Conservation (phyloP, 1,284 basidiomycete species). For the Tilletia caries region DNA sequence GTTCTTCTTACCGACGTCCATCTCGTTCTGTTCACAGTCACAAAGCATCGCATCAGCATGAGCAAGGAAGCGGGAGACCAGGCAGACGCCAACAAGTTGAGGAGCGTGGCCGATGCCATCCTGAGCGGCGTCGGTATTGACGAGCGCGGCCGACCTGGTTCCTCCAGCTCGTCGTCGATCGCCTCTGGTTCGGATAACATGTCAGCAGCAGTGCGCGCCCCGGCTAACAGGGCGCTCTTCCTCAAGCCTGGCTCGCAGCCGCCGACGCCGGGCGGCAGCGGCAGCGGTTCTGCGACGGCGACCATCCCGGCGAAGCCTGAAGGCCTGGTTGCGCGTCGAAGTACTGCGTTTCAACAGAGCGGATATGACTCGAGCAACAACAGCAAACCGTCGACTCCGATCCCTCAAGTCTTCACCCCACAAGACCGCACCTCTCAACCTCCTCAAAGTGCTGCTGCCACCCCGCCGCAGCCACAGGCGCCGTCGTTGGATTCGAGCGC, state of each 20-base stretch:
- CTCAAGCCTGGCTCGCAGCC: slow-evolving; percentile 7
- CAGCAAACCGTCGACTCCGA: neutral
- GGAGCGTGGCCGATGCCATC: slow-evolving; percentile 3
- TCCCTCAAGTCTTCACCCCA: slow-evolving; percentile 4
- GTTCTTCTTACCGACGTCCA: too few relatives aligned
- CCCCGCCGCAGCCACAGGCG: neutral
- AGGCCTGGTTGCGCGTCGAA: neutral
- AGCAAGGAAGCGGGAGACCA: too few relatives aligned
- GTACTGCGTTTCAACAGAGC: neutral
- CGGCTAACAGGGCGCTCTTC: neutral
- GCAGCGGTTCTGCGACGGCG: neutral
- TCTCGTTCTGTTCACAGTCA: too few relatives aligned
- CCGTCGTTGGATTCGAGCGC: slow-evolving; percentile 58
- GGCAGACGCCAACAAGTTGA: neutral
- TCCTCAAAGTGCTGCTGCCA: neutral
- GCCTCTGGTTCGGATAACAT: neutral
- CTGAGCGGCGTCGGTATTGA: neutral
- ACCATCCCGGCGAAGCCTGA: neutral
- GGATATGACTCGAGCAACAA: neutral
- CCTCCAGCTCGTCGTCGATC: neutral
- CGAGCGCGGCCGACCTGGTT: neutral
- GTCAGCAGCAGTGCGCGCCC: neutral
- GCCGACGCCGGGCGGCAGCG: neutral
- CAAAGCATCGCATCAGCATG: too few relatives aligned
- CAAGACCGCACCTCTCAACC: too few relatives aligned